Conservation (phyloP, 768 basidiomycete species). For the Mycena galericulata region DNA sequence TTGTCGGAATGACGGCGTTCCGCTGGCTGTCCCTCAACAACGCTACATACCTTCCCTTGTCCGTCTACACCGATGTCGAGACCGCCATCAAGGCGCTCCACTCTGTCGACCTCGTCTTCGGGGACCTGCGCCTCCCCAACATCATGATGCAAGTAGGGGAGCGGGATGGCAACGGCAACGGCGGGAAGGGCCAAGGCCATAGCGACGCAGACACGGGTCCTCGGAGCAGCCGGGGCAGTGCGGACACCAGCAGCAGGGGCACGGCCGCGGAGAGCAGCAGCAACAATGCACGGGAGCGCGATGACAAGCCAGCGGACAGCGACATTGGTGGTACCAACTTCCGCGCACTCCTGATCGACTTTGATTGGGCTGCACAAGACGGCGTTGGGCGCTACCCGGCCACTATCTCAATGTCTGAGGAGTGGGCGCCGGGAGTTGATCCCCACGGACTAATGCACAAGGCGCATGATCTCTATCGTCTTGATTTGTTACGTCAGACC, state of each 20-base stretch:
- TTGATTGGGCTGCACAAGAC: conserved; percentile 7
- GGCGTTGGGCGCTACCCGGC: conserved; percentile 21
- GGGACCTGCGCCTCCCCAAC: conserved; percentile 16
- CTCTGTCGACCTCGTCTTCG: conserved; percentile 5
- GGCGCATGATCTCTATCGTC: too few species aligned
- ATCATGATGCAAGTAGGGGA: conserved; percentile 2
- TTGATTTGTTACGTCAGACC: too few species aligned
- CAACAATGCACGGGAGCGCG: too few species aligned
- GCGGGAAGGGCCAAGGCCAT: background rate
- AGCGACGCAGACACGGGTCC: too few species aligned
- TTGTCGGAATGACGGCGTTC: background rate
- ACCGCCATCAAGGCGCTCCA: conserved; percentile 8
- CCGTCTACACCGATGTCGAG: background rate
- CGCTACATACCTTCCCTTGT: background rate
- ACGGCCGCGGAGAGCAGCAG: conserved; percentile 6
- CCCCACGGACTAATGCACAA: conserved; percentile 17
- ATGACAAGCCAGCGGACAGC: too few species aligned
- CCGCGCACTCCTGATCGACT: conserved; percentile 11
- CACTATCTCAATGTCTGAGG: background rate
- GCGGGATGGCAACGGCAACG: background rate
- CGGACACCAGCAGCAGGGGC: background rate
- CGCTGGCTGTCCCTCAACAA: background rate
- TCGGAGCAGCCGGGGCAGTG: conserved; percentile 8
- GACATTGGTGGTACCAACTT: background rate
- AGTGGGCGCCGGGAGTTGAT: background rate